A percentile compares a stretch with the other conserved stretches of the same genome.
Evolutionary conservation across 306 rosid species (phyloP).

Genomic region (Begonia peltatifolia): DNA sequence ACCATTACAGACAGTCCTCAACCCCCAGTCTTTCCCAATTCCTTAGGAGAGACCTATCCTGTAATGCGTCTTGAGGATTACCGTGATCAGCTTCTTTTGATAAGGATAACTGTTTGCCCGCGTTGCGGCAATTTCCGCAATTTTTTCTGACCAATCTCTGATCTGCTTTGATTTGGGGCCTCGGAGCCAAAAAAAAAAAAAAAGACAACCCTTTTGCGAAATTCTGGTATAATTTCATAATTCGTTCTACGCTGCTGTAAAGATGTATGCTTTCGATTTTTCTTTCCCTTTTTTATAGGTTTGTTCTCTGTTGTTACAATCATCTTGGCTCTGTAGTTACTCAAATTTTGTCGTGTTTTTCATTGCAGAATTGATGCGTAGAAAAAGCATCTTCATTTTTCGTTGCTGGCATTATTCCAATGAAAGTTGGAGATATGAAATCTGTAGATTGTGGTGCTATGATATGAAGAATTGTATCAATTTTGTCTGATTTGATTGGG

Average conservation of each 20-base stretch:
- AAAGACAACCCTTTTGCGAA: slow-evolving; percentile 20
- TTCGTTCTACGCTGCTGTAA: slow-evolving; percentile 31
- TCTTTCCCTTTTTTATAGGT: slow-evolving; percentile 20
- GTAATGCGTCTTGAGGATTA: slow-evolving; percentile 22
- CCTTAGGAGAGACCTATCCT: slow-evolving; percentile 37
- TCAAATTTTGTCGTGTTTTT: slow-evolving; percentile 32
- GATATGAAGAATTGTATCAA: slow-evolving; percentile 41
- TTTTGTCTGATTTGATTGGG: slow-evolving; percentile 57
- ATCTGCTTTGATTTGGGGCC: slow-evolving; percentile 20
- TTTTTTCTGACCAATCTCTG: slow-evolving; percentile 26
- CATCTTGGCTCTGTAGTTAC: slow-evolving; percentile 27
- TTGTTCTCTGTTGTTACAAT: slow-evolving; percentile 32
- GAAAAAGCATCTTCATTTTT: slow-evolving; percentile 37
- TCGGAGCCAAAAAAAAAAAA: slow-evolving; percentile 13
- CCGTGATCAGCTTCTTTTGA: slow-evolving; percentile 27
- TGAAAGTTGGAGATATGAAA: slow-evolving; percentile 25
- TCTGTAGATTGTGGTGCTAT: slow-evolving; percentile 25
- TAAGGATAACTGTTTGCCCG: slow-evolving; percentile 21
- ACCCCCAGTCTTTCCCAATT: slow-evolving; percentile 26
- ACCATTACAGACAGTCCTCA: slow-evolving; percentile 21
- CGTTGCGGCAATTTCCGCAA: slow-evolving; percentile 41
- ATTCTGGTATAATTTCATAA: slow-evolving; percentile 18
- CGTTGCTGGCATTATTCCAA: slow-evolving; percentile 28
- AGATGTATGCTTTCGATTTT: slow-evolving; percentile 42
- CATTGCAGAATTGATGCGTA: slow-evolving; percentile 57